Base-by-base conservation (phyloP, 2,329 filamentous ascomycete genomes). In the Curvularia lunata region DNA sequence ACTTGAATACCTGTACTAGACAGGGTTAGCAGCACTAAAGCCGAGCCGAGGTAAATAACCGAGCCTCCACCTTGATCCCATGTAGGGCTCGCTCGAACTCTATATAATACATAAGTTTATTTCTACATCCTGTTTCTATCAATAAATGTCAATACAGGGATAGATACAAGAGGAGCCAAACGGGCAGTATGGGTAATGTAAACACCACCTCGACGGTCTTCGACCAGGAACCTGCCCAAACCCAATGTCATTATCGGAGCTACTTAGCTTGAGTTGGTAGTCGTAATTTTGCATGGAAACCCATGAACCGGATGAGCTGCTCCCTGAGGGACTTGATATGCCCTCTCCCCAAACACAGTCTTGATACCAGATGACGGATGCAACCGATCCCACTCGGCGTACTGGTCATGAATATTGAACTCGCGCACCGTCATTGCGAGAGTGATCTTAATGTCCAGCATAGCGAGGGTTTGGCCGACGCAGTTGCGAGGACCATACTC, bases 241-340 rank as follows among this genome's bases (percentile, higher is more conserved):
- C 16, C 25, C n/a, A 18, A 28, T 10, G 16, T 5, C 25, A 4
- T 19, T 12, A 13, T 18, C n/a, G 4, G n/a, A n/a, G n/a, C 25
- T 3, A n/a, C 9, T 13, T 21, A 47, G 8, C 28, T 30, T 13
- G 28, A 9, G 19, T 21, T 18, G n/a, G 30, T 47, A 9, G 19
- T 12, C 40, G 23, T 56, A 5, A 61, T 48, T 21, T 60, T 60
- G 74, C 85, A 85, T 62, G 82, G 62, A 32, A 58, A 64, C 3
- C 54, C 59, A 40, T 61, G 34, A 10, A 59, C 59, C 5, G 63
- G 63, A 46, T 66, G 63, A 27, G 62, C 56, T n/a, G 56, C 59
- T 13, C 62, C 63, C 23, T 58, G 54, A 43, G 54, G 54, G 4
- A 63, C 52, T 42, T 61, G 58, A 34, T 63, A 63, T 12, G 61